Conservation (phyloP, 2,329 filamentous ascomycete genomes). For the Penicillium polonicum region DNA sequence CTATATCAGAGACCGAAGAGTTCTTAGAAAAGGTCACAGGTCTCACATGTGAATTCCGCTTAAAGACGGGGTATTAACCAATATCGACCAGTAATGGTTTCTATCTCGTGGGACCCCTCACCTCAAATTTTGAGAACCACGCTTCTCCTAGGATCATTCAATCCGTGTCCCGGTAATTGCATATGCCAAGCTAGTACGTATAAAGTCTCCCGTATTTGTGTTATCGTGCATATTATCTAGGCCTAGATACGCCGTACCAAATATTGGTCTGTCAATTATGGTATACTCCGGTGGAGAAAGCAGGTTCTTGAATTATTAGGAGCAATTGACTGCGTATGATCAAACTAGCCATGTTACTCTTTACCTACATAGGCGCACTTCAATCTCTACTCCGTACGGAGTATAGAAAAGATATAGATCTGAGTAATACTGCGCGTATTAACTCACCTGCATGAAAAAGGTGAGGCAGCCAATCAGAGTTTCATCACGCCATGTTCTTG, state of each 20-base stretch:
- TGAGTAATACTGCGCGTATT: conserved; percentile 4
- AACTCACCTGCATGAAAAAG: not conserved
- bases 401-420: not conserved
- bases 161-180: not conserved
- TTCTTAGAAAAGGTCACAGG: too few species aligned
- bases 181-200: not conserved
- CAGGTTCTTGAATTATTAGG: too few species aligned
- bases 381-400: not conserved
- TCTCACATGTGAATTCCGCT: not conserved
- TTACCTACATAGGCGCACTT: too few species aligned
- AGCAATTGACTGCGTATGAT: not conserved
- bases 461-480: conserved; percentile 4
- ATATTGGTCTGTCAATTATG: too few species aligned
- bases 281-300: not conserved
- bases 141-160: not conserved
- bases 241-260: not conserved
- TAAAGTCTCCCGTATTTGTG: not conserved
- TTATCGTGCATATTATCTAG: not conserved
- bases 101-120: not conserved
- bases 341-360: not conserved
- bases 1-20: too few species aligned
- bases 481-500: not conserved
- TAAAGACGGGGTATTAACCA: not conserved
- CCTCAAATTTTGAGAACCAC: not conserved
- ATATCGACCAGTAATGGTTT: not conserved